Evolutionary conservation across 2,329 filamentous ascomycete species (phyloP), one percentile per base, ranked within the genome.

Genomic region (Fusarium nisikadoi): DNA sequence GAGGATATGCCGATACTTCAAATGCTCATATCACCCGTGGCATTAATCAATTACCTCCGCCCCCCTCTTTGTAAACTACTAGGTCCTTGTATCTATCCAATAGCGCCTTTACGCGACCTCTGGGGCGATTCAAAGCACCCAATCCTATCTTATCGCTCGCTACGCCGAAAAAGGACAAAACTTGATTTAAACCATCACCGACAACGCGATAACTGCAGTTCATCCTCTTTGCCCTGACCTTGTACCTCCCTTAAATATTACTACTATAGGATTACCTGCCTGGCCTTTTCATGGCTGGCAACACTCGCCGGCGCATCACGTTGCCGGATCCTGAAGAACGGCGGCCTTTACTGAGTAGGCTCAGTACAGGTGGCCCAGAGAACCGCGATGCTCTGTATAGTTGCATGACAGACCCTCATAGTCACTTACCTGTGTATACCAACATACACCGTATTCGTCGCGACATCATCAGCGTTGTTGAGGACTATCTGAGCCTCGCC

Each of bases 381-480:
- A 77, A 69, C 33, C 52, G 74, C 29, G 80, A 81, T 50, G 74
- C 75, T 53, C 80, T 88, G 57, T 89, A 85, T 78, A 86, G 86
- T 76, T 89, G 87, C 80, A 81, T 82, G 72, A 79, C 87, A 20
- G 89, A 91, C 75, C 84, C 87, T 35, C 89, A 92, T 80, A 85
- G 85, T 25, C 84, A 89, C 70, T 82, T 94, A 74, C 91, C 92
- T 42, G 90, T 94, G 19, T 95, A 94, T 82, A 92, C 88, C 54
- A 94, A 91, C 72, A 94, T 94, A 75, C 93, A 94, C 80, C 87
- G 91, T 68, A 90, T 92, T 79, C 86, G 89, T 39, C 86, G 88
- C 78, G 89, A 92, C 79, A 88, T 92, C 64, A 84, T 87, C 68
- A 87, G 86, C 62, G 89, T 90, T 35, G 89, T 91, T 54, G 89